A percentile compares a stretch with the other conserved stretches of the same genome.
Conservation (phyloP, 2,329 filamentous ascomycete species). For the Hortaea werneckii region DNA sequence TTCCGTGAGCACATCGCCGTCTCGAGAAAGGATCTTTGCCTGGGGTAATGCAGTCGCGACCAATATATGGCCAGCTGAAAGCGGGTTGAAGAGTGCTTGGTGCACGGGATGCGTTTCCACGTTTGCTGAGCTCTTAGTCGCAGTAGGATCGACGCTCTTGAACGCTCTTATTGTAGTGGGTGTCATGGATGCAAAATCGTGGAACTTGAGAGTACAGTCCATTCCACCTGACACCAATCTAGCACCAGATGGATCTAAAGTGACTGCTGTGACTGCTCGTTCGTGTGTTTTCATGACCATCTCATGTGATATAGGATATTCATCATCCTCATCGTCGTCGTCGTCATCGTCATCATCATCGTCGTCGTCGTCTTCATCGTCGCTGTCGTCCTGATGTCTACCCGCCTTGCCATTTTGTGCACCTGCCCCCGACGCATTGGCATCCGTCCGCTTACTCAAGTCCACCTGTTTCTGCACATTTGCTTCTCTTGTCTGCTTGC, state of each 20-base stretch:
- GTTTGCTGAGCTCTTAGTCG: slow-evolving; percentile 59
- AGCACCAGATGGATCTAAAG: slow-evolving; percentile 74
- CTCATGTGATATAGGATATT: slow-evolving; percentile 88
- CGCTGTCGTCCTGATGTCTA: slow-evolving; percentile 21
- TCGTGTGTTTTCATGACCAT: slow-evolving; percentile 88
- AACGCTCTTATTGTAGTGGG: slow-evolving; percentile 90
- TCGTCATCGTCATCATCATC: slow-evolving; percentile 50
- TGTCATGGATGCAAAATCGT: slow-evolving; percentile 93
- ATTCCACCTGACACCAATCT: slow-evolving; percentile 82
- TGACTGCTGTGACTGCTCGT: slow-evolving; percentile 70
- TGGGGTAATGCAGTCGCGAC: slow-evolving; percentile 84
- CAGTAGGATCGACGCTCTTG: slow-evolving; percentile 79
- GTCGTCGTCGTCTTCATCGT: slow-evolving; percentile 39
- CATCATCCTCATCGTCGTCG: slow-evolving; percentile 64
- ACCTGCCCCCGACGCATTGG: slow-evolving; percentile 12
- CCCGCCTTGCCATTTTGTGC: slow-evolving; percentile 26
- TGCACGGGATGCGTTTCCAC: slow-evolving; percentile 83
- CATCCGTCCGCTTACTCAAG: slow-evolving; percentile 52
- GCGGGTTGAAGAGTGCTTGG: slow-evolving; percentile 74
- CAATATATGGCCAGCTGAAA: slow-evolving; percentile 69
- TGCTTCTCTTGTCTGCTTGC: slow-evolving; percentile 64
- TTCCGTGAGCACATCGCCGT: slow-evolving; percentile 75
- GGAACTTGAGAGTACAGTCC: slow-evolving; percentile 83
- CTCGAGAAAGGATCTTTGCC: slow-evolving; percentile 77
- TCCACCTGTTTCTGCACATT: slow-evolving; percentile 75